Evolutionary conservation across 371 early-diverging fungal species (phyloP).

Genomic region (Fennellomyces sp.): DNA sequence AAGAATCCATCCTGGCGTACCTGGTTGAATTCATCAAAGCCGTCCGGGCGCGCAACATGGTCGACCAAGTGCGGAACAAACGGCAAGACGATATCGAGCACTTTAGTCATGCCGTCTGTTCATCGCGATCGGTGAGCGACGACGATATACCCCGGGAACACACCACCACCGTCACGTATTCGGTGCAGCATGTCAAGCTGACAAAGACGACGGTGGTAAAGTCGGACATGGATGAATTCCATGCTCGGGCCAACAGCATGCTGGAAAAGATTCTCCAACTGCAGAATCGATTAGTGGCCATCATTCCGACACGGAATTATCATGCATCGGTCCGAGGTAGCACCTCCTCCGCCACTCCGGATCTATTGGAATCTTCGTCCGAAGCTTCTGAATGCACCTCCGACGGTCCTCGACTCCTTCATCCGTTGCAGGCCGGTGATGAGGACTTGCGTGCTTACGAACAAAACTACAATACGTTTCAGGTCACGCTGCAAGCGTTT

Average conservation of each 20-base stretch:
- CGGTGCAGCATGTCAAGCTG: conserved; percentile 34
- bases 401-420: conserved; percentile 19
- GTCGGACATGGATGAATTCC: conserved; percentile 29
- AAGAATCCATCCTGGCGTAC: conserved; percentile 22
- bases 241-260: conserved; percentile 21
- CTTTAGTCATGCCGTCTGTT: conserved; percentile 10
- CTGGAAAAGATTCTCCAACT: conserved; percentile 34
- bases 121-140: no score
- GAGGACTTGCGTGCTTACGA: conserved; percentile 41
- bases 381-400: conserved; percentile 4
- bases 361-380: conserved; percentile 2
- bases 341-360: conserved; percentile 7
- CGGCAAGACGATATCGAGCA: conserved; percentile 19
- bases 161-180: conserved; percentile 36
- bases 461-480: conserved; percentile 32
- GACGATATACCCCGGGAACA: conserved; percentile 11
- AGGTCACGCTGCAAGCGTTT: conserved; percentile 32
- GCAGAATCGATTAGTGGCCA: conserved; percentile 30
- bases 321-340: conserved; percentile 2
- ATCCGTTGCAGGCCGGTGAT: conserved; percentile 44
- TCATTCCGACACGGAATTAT: conserved; percentile 30
- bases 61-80: not conserved
- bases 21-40: conserved; percentile 20
- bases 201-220: conserved; percentile 33
- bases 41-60: conserved; percentile 10